These are phyloP conservation scores for Rhizophora mangle DNA, from an alignment of 345 rosid species.

Conservation along the genomic window DNA sequence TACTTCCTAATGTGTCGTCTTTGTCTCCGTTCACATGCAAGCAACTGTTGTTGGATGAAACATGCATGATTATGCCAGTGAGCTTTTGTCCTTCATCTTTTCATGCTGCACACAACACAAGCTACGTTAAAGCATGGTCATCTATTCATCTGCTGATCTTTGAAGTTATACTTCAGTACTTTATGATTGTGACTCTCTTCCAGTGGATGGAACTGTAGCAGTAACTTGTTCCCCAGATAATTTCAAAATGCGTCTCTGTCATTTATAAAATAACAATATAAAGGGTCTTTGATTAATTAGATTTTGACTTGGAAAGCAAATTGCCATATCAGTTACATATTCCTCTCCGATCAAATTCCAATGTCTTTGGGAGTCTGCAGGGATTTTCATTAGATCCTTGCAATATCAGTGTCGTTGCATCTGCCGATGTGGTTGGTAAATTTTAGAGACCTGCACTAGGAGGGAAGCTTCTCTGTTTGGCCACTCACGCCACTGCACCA, in stretches of 20 bases:
- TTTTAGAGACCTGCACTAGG: constrained; percentile 15
- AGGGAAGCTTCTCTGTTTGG: constrained; percentile 29
- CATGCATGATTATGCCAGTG: neutral
- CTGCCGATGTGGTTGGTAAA: constrained; percentile 32
- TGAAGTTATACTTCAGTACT: neutral
- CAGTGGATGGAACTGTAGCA: neutral
- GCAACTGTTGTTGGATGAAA: neutral
- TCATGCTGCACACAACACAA: neutral
- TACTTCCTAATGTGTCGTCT: neutral
- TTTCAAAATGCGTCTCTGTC: neutral
- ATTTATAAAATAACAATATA: neutral
- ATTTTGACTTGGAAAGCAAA: neutral
- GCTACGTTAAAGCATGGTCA: neutral
- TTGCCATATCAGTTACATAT: neutral
- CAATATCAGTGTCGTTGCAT: constrained; percentile 38
- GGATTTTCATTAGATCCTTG: constrained; percentile 47
- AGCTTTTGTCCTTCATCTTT: neutral
- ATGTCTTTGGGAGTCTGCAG: constrained; percentile 37
- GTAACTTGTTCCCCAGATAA: neutral
- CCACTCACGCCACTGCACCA: constrained; percentile 1
- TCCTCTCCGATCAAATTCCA: constrained; percentile 14
- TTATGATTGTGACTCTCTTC: neutral
- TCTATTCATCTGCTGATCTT: neutral
- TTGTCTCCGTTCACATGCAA: neutral
- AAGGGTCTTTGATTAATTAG: neutral